Conservation (phyloP, 73 alveolate genomes). For the Stentor roeselii region DNA sequence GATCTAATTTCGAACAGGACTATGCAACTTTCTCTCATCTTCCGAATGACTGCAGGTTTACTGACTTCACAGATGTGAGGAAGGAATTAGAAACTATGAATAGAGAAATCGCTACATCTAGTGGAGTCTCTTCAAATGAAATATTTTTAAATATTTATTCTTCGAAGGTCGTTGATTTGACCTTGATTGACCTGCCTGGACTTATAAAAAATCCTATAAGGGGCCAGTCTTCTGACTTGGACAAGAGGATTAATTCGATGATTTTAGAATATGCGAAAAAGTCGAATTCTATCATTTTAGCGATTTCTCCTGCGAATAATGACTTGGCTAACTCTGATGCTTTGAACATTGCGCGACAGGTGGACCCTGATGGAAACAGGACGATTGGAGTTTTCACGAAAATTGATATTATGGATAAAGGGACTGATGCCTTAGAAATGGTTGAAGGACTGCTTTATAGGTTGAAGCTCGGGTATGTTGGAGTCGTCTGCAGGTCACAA, state of each 20-base stretch:
- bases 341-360: slow-evolving; percentile 88
- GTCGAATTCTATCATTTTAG: slow-evolving; percentile 85
- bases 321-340: slow-evolving; percentile 96
- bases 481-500: slow-evolving; percentile 81
- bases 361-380: slow-evolving; percentile 91
- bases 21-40: slow-evolving; percentile 21
- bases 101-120: slow-evolving; percentile 42
- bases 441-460: slow-evolving; percentile 73
- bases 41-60: slow-evolving; percentile 34
- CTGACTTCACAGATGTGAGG: slow-evolving; percentile 47
- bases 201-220: slow-evolving; percentile 71
- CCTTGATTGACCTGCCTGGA: slow-evolving; percentile 97
- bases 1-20: neutral
- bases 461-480: slow-evolving; percentile 82
- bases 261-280: slow-evolving; percentile 67
- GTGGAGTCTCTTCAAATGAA: slow-evolving; percentile 43
- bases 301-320: slow-evolving; percentile 65
- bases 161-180: slow-evolving; percentile 84
- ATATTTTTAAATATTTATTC: slow-evolving; percentile 69
- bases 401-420: slow-evolving; percentile 97
- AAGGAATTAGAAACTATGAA: slow-evolving; percentile 43
- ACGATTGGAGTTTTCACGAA: slow-evolving; percentile 82
- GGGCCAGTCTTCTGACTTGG: slow-evolving; percentile 89
- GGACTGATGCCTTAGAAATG: slow-evolving; percentile 93
- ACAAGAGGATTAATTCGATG: slow-evolving; percentile 58